Percentiles rank a stretch among this genome's conserved stretches.
These are phyloP conservation scores for Phytophthora gonapodyides DNA, from an alignment of 352 stramenopile species.

Conservation along the genomic window DNA sequence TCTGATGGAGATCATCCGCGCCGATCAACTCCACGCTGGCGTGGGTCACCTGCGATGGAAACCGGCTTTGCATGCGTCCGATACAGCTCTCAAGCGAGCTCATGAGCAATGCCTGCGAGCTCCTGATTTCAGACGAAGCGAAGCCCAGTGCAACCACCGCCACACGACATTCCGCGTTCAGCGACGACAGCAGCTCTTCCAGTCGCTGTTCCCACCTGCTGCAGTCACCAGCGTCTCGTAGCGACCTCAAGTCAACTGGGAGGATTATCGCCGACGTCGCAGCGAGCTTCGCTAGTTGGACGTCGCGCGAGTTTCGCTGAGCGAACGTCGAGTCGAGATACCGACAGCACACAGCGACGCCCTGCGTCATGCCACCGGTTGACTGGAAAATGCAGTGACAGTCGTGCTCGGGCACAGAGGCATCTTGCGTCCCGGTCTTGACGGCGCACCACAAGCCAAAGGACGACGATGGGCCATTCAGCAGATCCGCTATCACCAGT, in stretches of 20 bases:
- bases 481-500: constrained; percentile 71
- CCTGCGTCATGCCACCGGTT: constrained; percentile 14
- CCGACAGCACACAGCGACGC: constrained; percentile 55
- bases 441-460: constrained; percentile 80
- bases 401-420: constrained; percentile 26
- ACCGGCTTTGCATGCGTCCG: constrained; percentile 33
- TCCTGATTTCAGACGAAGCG: constrained; percentile 31
- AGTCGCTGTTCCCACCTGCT: constrained; percentile 53
- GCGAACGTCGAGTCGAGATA: constrained; percentile 56
- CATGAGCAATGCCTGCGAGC: constrained; percentile 23
- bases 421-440: constrained; percentile 51
- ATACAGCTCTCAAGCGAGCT: constrained; percentile 35
- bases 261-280: constrained; percentile 61
- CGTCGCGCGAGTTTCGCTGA: constrained; percentile 21
- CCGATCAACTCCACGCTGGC: constrained; percentile 35
- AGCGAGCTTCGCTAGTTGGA: constrained; percentile 40
- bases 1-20: constrained; percentile 21
- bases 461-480: constrained; percentile 53
- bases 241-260: constrained; percentile 53
- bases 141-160: constrained; percentile 52
- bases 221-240: constrained; percentile 38
- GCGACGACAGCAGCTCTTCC: constrained; percentile 30
- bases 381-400: constrained; percentile 35
- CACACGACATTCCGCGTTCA: constrained; percentile 43
- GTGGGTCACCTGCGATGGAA: constrained; percentile 21